These are phyloP conservation scores for Moesziomyces antarcticus DNA, from an alignment of 1,284 basidiomycete species.

Conservation along the genomic window DNA sequence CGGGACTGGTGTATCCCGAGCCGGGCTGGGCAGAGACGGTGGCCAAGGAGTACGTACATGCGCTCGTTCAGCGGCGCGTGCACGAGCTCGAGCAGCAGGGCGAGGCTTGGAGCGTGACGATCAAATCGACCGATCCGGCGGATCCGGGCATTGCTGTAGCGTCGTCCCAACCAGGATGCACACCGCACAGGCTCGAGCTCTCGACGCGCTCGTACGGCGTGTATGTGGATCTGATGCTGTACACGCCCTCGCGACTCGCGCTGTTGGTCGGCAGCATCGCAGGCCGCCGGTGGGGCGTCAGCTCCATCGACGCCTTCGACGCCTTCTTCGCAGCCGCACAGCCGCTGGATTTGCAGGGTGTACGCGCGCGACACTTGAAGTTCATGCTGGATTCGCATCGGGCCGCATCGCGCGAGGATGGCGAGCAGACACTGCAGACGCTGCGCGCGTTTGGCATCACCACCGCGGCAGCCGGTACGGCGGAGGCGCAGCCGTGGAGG, in stretches of 20 bases:
- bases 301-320: constrained; percentile 67
- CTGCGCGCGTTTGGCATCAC: constrained; percentile 68
- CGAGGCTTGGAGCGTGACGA: constrained; percentile 11
- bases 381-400: constrained; percentile 39
- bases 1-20: constrained; percentile 30
- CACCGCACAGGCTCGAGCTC: constrained; percentile 45
- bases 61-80: constrained; percentile 6
- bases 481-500: background rate
- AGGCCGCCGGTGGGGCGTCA: constrained; percentile 67
- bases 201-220: constrained; percentile 73
- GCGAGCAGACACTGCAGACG: constrained; percentile 68
- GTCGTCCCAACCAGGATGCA: background rate
- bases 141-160: constrained; percentile 9
- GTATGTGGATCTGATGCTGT: constrained; percentile 72
- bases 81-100: constrained; percentile 9
- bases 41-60: constrained; percentile 18
- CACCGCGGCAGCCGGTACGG: constrained; percentile 67
- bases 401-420: constrained; percentile 23
- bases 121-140: constrained; percentile 30
- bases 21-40: constrained; percentile 18
- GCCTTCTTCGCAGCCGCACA: constrained; percentile 67
- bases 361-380: constrained; percentile 8
- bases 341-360: background rate
- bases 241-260: constrained; percentile 70
- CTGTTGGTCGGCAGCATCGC: constrained; percentile 67